Percentiles rank a stretch among this genome's conserved stretches.
Conservation (phyloP, 164 flowering plant species). For the Magnolia officinalis region DNA sequence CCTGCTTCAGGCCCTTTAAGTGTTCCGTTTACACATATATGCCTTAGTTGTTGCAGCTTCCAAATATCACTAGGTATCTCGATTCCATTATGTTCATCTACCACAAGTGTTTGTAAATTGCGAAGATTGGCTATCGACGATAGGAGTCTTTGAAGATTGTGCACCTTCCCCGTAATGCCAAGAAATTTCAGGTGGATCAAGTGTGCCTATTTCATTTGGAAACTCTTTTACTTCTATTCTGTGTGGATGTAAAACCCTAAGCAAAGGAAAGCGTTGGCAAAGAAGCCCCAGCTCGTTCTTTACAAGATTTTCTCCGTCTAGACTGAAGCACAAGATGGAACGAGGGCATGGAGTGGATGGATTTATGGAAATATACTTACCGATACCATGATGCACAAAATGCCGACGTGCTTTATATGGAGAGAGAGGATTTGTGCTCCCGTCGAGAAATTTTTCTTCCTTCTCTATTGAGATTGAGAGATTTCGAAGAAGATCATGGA, state of each 20-base stretch:
- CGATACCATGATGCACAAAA: not conserved
- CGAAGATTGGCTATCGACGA: not conserved
- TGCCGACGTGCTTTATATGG: not conserved
- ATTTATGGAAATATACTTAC: not conserved
- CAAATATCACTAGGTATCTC: too few species aligned
- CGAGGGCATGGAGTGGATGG: not conserved
- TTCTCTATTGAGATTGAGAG: not conserved
- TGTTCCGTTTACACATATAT: too few species aligned
- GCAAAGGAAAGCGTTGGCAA: not conserved
- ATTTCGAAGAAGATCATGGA: slow-evolving; percentile 29
- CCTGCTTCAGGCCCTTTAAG: too few species aligned
- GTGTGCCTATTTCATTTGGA: not conserved
- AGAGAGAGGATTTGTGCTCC: not conserved
- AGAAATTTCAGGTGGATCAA: not conserved
- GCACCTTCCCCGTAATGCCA: not conserved
- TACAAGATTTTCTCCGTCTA: not conserved
- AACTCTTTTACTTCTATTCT: not conserved
- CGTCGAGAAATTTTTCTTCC: not conserved
- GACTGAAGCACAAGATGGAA: not conserved
- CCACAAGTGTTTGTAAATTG: not conserved
- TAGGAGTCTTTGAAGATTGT: not conserved
- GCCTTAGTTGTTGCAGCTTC: too few species aligned
- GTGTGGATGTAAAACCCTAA: not conserved
- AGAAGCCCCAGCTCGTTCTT: not conserved
- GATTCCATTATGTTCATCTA: too few species aligned